phyloP scores from a whole-genome alignment of 495 filamentous ascomycete species.

The Clohesyomyces aquaticus region DNA sequence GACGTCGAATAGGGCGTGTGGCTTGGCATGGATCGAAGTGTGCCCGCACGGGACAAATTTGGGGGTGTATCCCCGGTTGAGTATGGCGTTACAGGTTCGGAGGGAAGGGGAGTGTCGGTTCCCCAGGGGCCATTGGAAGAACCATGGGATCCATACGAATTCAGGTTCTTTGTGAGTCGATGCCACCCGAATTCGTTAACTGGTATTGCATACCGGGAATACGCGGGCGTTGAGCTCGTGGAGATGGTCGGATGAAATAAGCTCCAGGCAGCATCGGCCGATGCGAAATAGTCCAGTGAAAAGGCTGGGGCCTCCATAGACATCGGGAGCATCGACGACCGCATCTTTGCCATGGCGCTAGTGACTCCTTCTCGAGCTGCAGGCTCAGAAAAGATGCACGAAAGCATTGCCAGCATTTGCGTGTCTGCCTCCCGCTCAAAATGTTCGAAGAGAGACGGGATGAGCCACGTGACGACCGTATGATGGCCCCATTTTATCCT shows the following conservation, averaged over 20 bases:
- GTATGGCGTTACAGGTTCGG: conserved; percentile 56
- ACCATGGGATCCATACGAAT: conserved; percentile 62
- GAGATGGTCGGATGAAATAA: conserved; percentile 49
- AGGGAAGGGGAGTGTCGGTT: conserved; percentile 30
- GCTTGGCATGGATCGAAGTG: conserved; percentile 38
- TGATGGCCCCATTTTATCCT: conserved; percentile 84
- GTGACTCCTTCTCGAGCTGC: conserved; percentile 43
- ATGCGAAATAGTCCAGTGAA: conserved; percentile 70
- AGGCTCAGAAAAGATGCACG: conserved; percentile 78
- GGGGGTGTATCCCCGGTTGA: conserved; percentile 73
- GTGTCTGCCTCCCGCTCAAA: conserved; percentile 80
- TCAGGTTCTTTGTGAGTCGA: conserved; percentile 54
- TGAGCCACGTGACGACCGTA: conserved; percentile 77
- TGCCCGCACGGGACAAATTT: conserved; percentile 31
- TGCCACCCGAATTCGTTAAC: conserved; percentile 58
- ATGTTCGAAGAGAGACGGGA: conserved; percentile 65
- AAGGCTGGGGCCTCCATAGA: conserved; percentile 68
- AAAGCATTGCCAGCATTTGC: conserved; percentile 95
- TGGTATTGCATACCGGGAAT: conserved; percentile 28
- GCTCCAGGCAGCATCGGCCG: conserved; percentile 61
- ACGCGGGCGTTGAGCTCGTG: conserved; percentile 46
- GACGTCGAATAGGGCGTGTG: conserved; percentile 69
- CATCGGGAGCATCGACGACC: conserved; percentile 58
- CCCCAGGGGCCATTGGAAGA: conserved; percentile 60
- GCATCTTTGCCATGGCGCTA: conserved; percentile 40